phyloP scores from a whole-genome alignment of 164 flowering plant genomes.

The Vitis vinifera region ASM3070453v1 NC_081818.1:28362501-28363000 shows the following conservation, averaged over 20 bases:
- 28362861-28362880: slow-evolving; percentile 33
- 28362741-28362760: slow-evolving; percentile 25
- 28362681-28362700: slow-evolving; percentile 24
- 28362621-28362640: background rate
- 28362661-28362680: background rate
- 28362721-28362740: slow-evolving; percentile 50
- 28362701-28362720: slow-evolving; percentile 24
- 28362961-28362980: slow-evolving; percentile 46
- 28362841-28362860: slow-evolving; percentile 36
- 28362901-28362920: slow-evolving; percentile 25
- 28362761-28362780: slow-evolving; percentile 46
- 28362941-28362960: slow-evolving; percentile 56
- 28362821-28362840: slow-evolving; percentile 20
- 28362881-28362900: slow-evolving; percentile 31
- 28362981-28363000: slow-evolving; percentile 18
- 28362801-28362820: slow-evolving; percentile 12
- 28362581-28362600: background rate
- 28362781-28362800: slow-evolving; percentile 15
- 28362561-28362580: background rate
- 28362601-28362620: slow-evolving; percentile 9
- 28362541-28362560: too few species aligned
- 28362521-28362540: too few species aligned
- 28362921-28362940: slow-evolving; percentile 42
- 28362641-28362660: slow-evolving; percentile 10
- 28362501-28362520: too few species aligned